Conservation (phyloP, 2,329 filamentous ascomycete species). For the Pseudonectria buxi region DNA sequence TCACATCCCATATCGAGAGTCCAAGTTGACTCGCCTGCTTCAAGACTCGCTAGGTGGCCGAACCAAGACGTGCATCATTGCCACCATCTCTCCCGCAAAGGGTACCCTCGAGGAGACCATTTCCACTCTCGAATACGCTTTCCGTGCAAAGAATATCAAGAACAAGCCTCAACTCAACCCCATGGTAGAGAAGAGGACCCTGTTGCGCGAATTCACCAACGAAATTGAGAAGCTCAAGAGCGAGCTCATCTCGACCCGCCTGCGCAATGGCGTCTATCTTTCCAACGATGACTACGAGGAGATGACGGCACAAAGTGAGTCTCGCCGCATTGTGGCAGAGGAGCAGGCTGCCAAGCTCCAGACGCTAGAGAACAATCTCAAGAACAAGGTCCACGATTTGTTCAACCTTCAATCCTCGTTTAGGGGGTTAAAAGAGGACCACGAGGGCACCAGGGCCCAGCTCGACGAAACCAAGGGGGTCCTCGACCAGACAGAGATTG, state of each 20-base stretch:
- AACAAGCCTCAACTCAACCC: constrained; percentile 97
- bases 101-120: constrained; percentile 97
- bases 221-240: constrained; percentile 95
- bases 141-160: constrained; percentile 94
- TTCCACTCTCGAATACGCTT: constrained; percentile 95
- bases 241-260: constrained; percentile 84
- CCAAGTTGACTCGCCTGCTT: constrained; percentile 86
- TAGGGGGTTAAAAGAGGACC: constrained; percentile 81
- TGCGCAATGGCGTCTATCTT: constrained; percentile 92
- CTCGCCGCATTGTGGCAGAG: constrained; percentile 80
- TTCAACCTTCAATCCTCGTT: constrained; percentile 82
- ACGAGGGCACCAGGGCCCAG: constrained; percentile 64
- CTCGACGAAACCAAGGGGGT: constrained; percentile 76
- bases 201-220: constrained; percentile 80
- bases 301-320: constrained; percentile 87
- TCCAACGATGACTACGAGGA: constrained; percentile 85
- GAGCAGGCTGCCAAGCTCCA: constrained; percentile 91
- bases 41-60: constrained; percentile 94
- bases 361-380: constrained; percentile 80
- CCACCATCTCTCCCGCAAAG: constrained; percentile 89
- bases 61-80: constrained; percentile 98
- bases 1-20: constrained; percentile 90
- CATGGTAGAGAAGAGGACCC: constrained; percentile 83
- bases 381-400: constrained; percentile 90
- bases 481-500: constrained; percentile 80